Base-by-base conservation (phyloP, 176 grass and related monocot species). In the Rhynchospora pubera region DNA sequence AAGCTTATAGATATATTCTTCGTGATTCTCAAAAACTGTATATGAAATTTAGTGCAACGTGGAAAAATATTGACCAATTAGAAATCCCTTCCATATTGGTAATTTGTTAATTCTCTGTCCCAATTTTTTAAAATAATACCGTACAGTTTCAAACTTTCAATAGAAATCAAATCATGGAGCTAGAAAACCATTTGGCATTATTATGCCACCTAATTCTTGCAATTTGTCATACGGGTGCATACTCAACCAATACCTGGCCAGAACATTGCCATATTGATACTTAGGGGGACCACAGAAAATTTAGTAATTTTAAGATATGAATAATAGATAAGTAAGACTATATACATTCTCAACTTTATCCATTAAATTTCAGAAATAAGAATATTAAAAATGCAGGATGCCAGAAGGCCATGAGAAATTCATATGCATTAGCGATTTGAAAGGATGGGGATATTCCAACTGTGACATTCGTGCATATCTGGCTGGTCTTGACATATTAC, bases 401-500 rank as follows among this genome's bases (percentile, higher is more conserved):
- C 83, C 87, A 6, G 43, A 10, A 18, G 86, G 59, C 2, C 83
- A 91, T 47, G 94, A 92, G 88, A 97, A 89, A 85, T 97, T 97
- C 28, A 84, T 68, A 0, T 70, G 78, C 9, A 93, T 94, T 9
- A 78, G 62, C 0, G 92, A 97, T 63, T 86, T 97, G 2, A 84
- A 81, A 57, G 94, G 88, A 5, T 97, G 90, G 81, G 90, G 90
- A 13, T 97, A 89, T 64, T 84, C 87, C 2, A 91, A 97, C 80
- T 92, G 85, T 58, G 94, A 97, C 78, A 87, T 94, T 62, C 46
- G 85, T 0, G 91, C 77, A 0, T 92, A 85, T 82, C n/a, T 97
- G 10, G 91, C 92, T 5, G 82, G 64, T 23, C 80, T 97, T 5
- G 91, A 94, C 3, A 94, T 94, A 70, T 90, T 97, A 87, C 94